Evolutionary conservation across 331 rosid species (phyloP).

Genomic region (Malus hybrid): DNA sequence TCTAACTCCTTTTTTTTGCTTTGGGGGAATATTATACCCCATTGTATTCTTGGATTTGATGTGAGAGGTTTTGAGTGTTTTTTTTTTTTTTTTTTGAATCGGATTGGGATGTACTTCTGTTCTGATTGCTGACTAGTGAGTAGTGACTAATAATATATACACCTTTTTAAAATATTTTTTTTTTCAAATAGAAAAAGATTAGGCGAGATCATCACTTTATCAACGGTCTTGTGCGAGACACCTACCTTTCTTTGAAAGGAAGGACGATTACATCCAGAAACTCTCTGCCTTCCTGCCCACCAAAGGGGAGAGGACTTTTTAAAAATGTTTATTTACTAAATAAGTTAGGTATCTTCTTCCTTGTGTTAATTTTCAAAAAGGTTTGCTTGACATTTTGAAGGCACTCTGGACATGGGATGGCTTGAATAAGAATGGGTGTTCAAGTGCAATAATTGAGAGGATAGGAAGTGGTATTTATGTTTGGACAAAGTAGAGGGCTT

Average conservation of each 20-base stretch:
- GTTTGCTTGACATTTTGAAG: background rate
- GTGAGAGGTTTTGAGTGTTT: background rate
- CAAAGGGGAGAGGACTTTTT: background rate
- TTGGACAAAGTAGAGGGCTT: background rate
- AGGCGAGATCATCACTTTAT: no score
- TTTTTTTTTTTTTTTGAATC: background rate
- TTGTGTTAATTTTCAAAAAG: background rate
- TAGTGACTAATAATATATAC: background rate
- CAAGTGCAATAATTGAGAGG: background rate
- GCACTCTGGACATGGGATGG: background rate
- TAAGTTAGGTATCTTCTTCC: conserved; percentile 1
- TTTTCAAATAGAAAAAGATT: no score
- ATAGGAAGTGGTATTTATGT: background rate
- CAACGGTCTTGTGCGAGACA: no score
- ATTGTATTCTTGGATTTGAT: conserved; percentile 8
- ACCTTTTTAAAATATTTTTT: no score
- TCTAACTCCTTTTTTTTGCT: background rate
- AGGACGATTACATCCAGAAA: no score
- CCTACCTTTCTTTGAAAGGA: no score
- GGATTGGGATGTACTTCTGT: conserved; percentile 1
- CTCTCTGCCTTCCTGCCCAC: no score
- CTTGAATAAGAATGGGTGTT: background rate
- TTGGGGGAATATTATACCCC: conserved; percentile 7
- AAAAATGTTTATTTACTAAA: background rate
- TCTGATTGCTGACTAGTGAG: background rate